phyloP scores from a whole-genome alignment of 2,329 filamentous ascomycete species.

The Cordyceps farinosa region DNA sequence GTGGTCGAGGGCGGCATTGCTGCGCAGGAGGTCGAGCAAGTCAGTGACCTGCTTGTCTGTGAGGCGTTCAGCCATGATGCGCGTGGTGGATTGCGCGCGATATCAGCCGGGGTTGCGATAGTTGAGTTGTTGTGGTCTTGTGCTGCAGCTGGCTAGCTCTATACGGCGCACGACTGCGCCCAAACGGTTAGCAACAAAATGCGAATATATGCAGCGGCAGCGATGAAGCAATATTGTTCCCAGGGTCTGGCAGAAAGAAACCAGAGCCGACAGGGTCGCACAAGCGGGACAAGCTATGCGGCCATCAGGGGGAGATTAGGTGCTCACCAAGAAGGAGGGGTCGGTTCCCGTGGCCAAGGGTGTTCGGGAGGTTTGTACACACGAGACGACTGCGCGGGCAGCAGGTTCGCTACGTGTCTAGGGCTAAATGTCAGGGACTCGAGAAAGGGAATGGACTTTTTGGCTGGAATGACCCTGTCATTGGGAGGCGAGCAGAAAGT shows the following conservation, averaged over 20 bases:
- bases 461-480: conserved; percentile 11
- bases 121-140: not conserved
- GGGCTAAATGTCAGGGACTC: conserved; percentile 16
- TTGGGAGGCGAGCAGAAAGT: conserved; percentile 1
- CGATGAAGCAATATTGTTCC: not conserved
- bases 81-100: not conserved
- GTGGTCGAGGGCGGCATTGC: conserved; percentile 64
- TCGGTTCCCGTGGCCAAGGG: not conserved
- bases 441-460: conserved; percentile 2
- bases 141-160: not conserved
- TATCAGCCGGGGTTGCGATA: not conserved
- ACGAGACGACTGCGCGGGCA: conserved; percentile 9
- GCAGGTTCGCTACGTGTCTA: conserved; percentile 6
- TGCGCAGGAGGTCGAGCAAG: conserved; percentile 50
- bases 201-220: not conserved
- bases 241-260: not conserved
- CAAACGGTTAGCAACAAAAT: conserved; percentile 4
- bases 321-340: conserved; percentile 18
- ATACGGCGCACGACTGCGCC: not conserved
- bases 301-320: conserved; percentile 15
- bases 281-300: not conserved
- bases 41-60: conserved; percentile 56
- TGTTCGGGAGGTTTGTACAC: not conserved
- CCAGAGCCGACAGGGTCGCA: not conserved
- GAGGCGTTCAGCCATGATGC: conserved; percentile 53